A percentile compares a stretch with the other conserved stretches of the same genome.
Conservation (phyloP, 2,329 filamentous ascomycete genomes). For the Bipolaris oryzae region DNA sequence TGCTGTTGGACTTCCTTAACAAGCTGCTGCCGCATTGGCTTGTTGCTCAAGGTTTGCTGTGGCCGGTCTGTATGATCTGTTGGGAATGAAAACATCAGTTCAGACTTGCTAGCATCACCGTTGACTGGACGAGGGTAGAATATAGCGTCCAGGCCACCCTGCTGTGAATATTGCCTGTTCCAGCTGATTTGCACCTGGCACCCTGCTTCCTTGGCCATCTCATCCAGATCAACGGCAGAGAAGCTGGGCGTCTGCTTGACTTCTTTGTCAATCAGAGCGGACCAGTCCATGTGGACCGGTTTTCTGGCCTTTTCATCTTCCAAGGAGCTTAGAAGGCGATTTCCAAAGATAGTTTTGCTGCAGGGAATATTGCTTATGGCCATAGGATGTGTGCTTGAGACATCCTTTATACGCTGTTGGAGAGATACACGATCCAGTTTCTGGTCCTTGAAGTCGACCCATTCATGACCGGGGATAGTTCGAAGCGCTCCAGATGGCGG, state of each 20-base stretch:
- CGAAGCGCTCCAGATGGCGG: neutral
- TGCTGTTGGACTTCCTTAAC: constrained; percentile 5
- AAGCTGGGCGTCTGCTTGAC: neutral
- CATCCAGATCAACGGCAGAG: neutral
- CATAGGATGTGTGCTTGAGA: neutral
- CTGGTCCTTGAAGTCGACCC: neutral
- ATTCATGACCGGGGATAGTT: neutral
- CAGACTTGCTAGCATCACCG: no score
- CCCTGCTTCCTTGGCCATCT: neutral
- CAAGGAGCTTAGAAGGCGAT: neutral
- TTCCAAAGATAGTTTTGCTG: neutral
- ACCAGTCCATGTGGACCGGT: neutral
- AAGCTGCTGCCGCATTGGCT: neutral
- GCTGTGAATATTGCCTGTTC: constrained; percentile 7
- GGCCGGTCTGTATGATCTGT: neutral
- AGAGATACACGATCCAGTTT: neutral
- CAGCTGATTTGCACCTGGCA: constrained; percentile 7
- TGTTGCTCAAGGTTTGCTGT: neutral
- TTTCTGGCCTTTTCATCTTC: neutral
- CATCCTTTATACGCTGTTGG: neutral
- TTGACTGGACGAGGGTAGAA: neutral
- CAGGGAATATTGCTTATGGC: constrained; percentile 5
- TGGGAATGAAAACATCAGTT: neutral
- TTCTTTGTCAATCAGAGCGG: neutral
- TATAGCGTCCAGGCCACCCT: constrained; percentile 1